Percentiles rank a stretch among this genome's conserved stretches.
Evolutionary conservation across 1,284 basidiomycete genomes (phyloP).

Genomic region (Cutaneotrichosporon daszewskae): DNA sequence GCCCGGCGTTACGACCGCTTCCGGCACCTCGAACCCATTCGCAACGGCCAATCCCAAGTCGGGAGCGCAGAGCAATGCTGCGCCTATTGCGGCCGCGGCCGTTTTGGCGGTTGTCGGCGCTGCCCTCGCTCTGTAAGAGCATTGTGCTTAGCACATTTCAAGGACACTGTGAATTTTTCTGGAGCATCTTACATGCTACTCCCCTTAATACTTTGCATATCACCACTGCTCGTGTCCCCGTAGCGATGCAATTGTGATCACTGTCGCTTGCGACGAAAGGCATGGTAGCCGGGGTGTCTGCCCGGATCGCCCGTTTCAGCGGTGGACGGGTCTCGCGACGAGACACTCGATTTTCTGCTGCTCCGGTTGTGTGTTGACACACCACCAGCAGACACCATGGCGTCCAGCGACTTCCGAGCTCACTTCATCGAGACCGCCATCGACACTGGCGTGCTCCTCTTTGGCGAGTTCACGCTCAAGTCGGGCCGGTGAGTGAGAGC

Average conservation of each 20-base stretch:
- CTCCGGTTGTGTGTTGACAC: no score
- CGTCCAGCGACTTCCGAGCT: constrained; percentile 28
- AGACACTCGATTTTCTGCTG: no score
- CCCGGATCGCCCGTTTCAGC: no score
- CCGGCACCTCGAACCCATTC: neutral
- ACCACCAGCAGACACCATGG: constrained; percentile 6
- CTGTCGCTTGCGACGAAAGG: no score
- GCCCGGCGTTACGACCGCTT: neutral
- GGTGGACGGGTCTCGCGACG: no score
- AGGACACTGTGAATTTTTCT: no score
- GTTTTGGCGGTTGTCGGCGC: neutral
- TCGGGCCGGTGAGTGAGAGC: constrained; percentile 85
- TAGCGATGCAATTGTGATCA: no score
- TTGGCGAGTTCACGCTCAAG: constrained; percentile 87
- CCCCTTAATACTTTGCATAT: no score
- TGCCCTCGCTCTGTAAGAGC: neutral
- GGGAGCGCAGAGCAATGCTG: neutral
- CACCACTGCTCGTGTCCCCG: no score
- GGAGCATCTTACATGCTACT: no score
- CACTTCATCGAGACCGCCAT: constrained; percentile 48
- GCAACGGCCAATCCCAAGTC: neutral
- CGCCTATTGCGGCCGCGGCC: neutral
- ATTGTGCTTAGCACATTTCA: no score
- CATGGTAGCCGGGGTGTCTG: neutral
- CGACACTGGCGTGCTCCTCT: constrained; percentile 59